Percentiles rank a stretch among this genome's conserved stretches.
Conservation (phyloP, 352 stramenopile genomes). For the Globisporangium recalcitrans region DNA sequence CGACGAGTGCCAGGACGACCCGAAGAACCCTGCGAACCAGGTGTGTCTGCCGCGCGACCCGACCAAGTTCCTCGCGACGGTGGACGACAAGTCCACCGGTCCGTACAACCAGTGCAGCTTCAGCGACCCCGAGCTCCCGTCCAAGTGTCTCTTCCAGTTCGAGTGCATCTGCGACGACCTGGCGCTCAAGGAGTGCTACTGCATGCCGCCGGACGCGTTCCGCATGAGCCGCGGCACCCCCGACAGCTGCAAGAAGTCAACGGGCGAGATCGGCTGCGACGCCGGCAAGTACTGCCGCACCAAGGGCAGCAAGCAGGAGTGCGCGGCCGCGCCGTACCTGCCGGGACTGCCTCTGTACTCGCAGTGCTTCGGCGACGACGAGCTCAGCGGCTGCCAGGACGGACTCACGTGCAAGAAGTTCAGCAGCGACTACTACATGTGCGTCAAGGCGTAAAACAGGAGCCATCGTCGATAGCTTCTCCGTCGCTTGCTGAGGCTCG, state of each 20-base stretch:
- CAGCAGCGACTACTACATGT: conserved; percentile 35
- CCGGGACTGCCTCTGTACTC: conserved; percentile 36
- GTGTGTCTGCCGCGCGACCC: conserved; percentile 33
- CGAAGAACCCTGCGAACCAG: conserved; percentile 19
- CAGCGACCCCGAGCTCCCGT: conserved; percentile 27
- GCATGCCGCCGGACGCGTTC: conserved; percentile 41
- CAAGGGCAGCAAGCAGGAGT: conserved; percentile 45
- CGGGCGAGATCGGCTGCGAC: conserved; percentile 32
- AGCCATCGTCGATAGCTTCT: neutral
- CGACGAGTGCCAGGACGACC: conserved; percentile 41
- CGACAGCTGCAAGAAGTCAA: conserved; percentile 34
- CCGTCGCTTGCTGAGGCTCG: too few relatives aligned
- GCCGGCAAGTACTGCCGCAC: conserved; percentile 53
- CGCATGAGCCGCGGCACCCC: conserved; percentile 24
- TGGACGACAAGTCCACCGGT: conserved; percentile 32
- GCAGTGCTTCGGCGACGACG: conserved; percentile 24
- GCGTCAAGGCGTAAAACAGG: conserved; percentile 16
- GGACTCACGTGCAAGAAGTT: conserved; percentile 35
- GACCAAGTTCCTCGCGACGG: conserved; percentile 32
- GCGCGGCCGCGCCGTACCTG: conserved; percentile 36
- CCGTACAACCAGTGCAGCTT: conserved; percentile 36
- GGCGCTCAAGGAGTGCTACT: conserved; percentile 42
- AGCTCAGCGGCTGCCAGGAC: conserved; percentile 19
- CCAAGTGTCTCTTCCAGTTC: conserved; percentile 49
- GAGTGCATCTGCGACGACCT: conserved; percentile 40